A percentile compares a stretch with the other conserved stretches of the same genome.
These are phyloP conservation scores for Tetrapisispora arboricola DNA, from an alignment of 805 yeast genomes.

Conservation along the genomic window DNA sequence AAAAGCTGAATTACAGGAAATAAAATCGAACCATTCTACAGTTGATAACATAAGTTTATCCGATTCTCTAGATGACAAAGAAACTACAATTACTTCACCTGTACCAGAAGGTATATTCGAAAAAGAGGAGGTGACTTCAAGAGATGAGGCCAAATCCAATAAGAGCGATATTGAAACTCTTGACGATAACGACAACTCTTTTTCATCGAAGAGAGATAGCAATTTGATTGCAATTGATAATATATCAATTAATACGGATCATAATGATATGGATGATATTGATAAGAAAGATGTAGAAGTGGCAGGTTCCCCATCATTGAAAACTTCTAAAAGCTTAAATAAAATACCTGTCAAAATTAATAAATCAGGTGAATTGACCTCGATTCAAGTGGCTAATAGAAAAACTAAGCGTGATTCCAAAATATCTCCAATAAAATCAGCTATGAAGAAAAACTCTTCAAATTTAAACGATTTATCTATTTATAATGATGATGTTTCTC, in stretches of 20 bases:
- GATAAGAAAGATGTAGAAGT: not conserved
- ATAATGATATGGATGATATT: not conserved
- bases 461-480: not conserved
- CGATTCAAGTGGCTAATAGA: not conserved
- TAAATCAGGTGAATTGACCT: not conserved
- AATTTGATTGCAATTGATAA: constrained; percentile 1
- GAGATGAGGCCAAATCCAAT: not conserved
- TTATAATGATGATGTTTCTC: not conserved
- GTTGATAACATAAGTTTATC: not conserved
- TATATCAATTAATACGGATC: not conserved
- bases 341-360: not conserved
- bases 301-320: not conserved
- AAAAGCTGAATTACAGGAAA: not conserved
- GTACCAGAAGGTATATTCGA: not conserved
- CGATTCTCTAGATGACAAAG: not conserved
- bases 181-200: not conserved
- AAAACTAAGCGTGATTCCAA: constrained; percentile 5
- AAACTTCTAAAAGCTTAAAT: not conserved
- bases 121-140: not conserved
- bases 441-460: constrained; percentile 28
- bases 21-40: not conserved
- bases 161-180: not conserved
- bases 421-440: constrained; percentile 37
- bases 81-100: not conserved
- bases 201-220: not conserved